Evolutionary conservation across 2,329 filamentous ascomycete species (phyloP), one percentile per base, ranked within the genome.

Genomic region (Colletotrichum paranaense): DNA sequence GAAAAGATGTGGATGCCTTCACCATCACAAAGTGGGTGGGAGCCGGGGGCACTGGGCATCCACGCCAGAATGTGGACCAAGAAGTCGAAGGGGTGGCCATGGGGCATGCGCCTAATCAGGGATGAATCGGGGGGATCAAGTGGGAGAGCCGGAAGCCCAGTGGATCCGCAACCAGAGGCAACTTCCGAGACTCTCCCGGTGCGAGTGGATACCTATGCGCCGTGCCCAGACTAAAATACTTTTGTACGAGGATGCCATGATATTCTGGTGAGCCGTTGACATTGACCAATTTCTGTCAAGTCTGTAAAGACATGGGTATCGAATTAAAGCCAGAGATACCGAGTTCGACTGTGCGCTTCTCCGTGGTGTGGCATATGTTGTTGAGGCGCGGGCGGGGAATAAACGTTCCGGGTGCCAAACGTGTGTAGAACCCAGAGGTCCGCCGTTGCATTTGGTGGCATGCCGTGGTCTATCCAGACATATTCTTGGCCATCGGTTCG

Each of bases 181-280:
- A 46, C 66, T 59, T 59, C 70, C 55, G 70, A 69, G 55, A 55
- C 70, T 73, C 66, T 65, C 60, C 66, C 60, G 70, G 42, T 52
- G 22, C 60, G 46, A 49, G 66, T 60, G 60, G 46, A 16, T 63
- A 53, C 42, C 42, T 11, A 26, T 52, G 28, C 60, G n/a, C 46
- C 60, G 46, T 35, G n/a, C n/a, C n/a, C 14, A 63, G 46, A 38
- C 42, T 4, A 19, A 53, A 30, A 53, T 63, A n/a, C 28, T 28
- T 16, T 9, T 16, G 60, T 12, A 42, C 38, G 38, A 42, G 64
- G 64, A 46, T 38, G 30, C 49, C 12, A 52, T 62, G 57, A 26
- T 8, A 49, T 68, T 59, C 66, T 67, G 22, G 22, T 38, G 58
- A 56, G 66, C 32, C 24, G 24, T 49, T 38, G 32, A 19, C 58